Conservation (phyloP, 2,329 filamentous ascomycete genomes). For the Plenodomus lindquistii region DNA sequence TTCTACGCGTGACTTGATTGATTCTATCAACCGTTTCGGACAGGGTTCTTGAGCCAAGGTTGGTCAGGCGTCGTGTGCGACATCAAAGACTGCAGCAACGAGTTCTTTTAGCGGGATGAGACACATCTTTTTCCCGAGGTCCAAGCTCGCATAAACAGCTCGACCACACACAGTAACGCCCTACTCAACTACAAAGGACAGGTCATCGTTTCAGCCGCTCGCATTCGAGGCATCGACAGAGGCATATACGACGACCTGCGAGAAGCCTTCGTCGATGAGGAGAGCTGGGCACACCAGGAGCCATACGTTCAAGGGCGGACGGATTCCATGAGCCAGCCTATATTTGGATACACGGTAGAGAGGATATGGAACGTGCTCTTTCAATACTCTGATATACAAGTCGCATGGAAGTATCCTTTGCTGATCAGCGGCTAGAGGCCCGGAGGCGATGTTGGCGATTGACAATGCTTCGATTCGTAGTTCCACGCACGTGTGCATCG, state of each 20-base stretch:
- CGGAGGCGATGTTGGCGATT: constrained; percentile 30
- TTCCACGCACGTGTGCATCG: background rate
- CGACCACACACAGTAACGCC: constrained; percentile 35
- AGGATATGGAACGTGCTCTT: constrained; percentile 36
- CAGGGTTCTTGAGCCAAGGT: constrained; percentile 53
- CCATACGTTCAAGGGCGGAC: constrained; percentile 23
- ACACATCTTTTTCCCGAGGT: constrained; percentile 46
- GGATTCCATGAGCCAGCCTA: constrained; percentile 31
- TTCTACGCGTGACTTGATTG: constrained; percentile 45
- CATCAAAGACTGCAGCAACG: constrained; percentile 48
- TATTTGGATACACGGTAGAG: constrained; percentile 35
- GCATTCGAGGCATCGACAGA: constrained; percentile 46
- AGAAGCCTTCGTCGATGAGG: constrained; percentile 24
- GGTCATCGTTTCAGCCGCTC: constrained; percentile 51
- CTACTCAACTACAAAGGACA: constrained; percentile 54
- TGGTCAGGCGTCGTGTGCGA: constrained; percentile 44
- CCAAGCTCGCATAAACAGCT: constrained; percentile 27
- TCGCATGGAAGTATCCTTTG: constrained; percentile 35
- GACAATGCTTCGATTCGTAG: constrained; percentile 33
- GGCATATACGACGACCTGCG: constrained; percentile 41
- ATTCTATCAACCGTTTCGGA: constrained; percentile 44
- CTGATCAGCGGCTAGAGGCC: constrained; percentile 28
- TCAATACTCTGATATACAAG: constrained; percentile 30
- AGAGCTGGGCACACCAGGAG: constrained; percentile 34
- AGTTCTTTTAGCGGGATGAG: constrained; percentile 46